Evolutionary conservation across 2,329 filamentous ascomycete genomes (phyloP), one percentile per base, ranked within the genome.

Genomic region (Fusarium sp.): DNA sequence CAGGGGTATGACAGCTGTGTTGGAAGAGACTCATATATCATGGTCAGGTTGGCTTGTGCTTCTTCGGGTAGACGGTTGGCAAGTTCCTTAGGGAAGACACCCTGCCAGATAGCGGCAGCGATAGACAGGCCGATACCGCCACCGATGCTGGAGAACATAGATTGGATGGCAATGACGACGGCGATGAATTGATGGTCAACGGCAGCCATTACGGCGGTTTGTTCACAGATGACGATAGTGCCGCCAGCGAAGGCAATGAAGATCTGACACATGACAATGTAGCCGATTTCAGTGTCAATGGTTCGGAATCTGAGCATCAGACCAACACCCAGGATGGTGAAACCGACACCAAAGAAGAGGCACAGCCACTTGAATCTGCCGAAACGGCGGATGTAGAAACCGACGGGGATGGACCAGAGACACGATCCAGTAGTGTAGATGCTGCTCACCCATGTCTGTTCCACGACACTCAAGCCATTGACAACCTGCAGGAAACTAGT

Each of bases 351-450:
- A 43, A 5, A 56, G 53, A 20, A 56, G 42, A 36, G 48, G 42
- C 36, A 66, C 24, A 11, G 46, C 58, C 14, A 44, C 26, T 43
- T 33, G 48, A 8, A 52, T n/a, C n/a, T 44, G 6, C 26, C n/a
- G 4, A 22, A 43, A 11, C 18, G 18, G 13, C 10, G 28, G 10
- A 43, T 17, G 17, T 44, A n/a, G 17, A 28, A 33, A 26, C 36
- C 22, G 7, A 87, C 72, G 10, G 79, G 28, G 10, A 31, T 31
- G 10, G 28, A 77, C 71, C 80, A 85, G 63, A 88, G 82, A 56
- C 81, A 79, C 13, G 13, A 14, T 18, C 49, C 39, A 8, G n/a
- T 24, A 13, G 50, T 53, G 26, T 40, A 44, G 20, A 44, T 24
- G 9, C 36, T 33, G 24, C 49, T 24, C 20, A 20, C 42, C 26